Evolutionary conservation across 2,329 filamentous ascomycete species (phyloP).

Genomic region (Claviceps fusiformis): DNA sequence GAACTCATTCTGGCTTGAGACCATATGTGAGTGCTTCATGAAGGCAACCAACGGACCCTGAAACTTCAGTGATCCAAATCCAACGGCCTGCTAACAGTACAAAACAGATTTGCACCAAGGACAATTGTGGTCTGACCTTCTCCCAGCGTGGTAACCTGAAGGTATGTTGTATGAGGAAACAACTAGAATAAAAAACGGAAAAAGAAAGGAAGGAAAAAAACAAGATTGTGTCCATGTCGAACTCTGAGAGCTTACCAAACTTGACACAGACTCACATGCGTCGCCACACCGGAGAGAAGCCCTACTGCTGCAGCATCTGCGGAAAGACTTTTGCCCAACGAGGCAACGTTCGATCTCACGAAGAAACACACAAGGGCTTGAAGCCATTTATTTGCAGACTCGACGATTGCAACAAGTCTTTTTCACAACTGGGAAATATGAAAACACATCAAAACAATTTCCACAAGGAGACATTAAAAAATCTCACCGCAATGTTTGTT

Average conservation of each 20-base stretch:
- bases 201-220: neutral
- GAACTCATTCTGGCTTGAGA: slow-evolving; percentile 79
- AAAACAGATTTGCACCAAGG: slow-evolving; percentile 50
- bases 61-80: neutral
- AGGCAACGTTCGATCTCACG: slow-evolving; percentile 74
- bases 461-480: slow-evolving; percentile 59
- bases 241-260: neutral
- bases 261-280: slow-evolving; percentile 61
- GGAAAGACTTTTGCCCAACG: slow-evolving; percentile 74
- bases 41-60: neutral
- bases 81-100: no score
- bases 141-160: slow-evolving; percentile 86
- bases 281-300: slow-evolving; percentile 76
- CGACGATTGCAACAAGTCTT: slow-evolving; percentile 74
- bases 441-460: slow-evolving; percentile 97
- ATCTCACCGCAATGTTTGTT: slow-evolving; percentile 58
- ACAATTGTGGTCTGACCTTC: slow-evolving; percentile 65
- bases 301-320: slow-evolving; percentile 67
- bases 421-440: slow-evolving; percentile 82
- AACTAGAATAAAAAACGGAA: no score
- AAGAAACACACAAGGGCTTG: slow-evolving; percentile 61
- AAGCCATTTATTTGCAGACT: slow-evolving; percentile 74
- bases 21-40: slow-evolving; percentile 55
- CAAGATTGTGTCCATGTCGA: neutral
- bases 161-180: slow-evolving; percentile 30